These are phyloP conservation scores for Scedosporium apiospermum DNA, from an alignment of 2,329 filamentous ascomycete species.

Conservation along the genomic window DNA sequence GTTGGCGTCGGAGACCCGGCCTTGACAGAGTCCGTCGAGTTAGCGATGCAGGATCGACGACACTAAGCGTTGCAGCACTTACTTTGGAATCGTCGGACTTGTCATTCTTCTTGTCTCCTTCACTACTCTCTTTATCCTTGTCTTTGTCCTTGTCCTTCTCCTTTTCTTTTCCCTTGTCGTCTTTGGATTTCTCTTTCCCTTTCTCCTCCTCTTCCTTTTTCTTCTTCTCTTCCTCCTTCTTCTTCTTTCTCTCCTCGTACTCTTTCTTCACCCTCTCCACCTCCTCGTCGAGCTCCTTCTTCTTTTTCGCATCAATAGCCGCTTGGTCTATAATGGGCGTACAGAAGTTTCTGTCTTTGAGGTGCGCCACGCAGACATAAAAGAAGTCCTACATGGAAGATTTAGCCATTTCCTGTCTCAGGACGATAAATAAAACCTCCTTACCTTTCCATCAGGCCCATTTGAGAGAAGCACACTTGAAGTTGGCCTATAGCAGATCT, in stretches of 20 bases:
- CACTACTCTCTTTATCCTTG: slow-evolving; percentile 13
- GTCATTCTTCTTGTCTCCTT: neutral
- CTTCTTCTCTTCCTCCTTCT: slow-evolving; percentile 57
- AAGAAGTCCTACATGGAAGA: slow-evolving; percentile 60
- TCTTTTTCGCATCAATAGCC: slow-evolving; percentile 52
- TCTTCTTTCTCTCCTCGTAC: slow-evolving; percentile 63
- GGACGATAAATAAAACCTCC: neutral
- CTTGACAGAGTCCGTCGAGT: slow-evolving; percentile 8
- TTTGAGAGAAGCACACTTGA: slow-evolving; percentile 67
- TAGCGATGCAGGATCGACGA: neutral
- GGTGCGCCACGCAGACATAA: slow-evolving; percentile 75
- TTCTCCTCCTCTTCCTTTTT: slow-evolving; percentile 39
- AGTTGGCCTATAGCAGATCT: slow-evolving; percentile 84
- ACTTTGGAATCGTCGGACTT: neutral
- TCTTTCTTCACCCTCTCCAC: slow-evolving; percentile 61
- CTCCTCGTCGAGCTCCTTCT: slow-evolving; percentile 56
- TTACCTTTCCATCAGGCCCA: slow-evolving; percentile 9
- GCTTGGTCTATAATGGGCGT: slow-evolving; percentile 62
- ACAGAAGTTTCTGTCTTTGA: slow-evolving; percentile 77
- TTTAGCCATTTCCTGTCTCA: neutral
- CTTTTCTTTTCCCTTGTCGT: slow-evolving; percentile 28
- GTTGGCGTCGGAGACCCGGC: slow-evolving; percentile 10
- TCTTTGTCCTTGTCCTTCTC: slow-evolving; percentile 21
- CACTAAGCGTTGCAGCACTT: slow-evolving; percentile 12
- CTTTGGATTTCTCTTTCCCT: slow-evolving; percentile 34